Evolutionary conservation across 306 rosid genomes (phyloP), one percentile per base, ranked within the genome.

Genomic region (Corylus heterophylla): DNA sequence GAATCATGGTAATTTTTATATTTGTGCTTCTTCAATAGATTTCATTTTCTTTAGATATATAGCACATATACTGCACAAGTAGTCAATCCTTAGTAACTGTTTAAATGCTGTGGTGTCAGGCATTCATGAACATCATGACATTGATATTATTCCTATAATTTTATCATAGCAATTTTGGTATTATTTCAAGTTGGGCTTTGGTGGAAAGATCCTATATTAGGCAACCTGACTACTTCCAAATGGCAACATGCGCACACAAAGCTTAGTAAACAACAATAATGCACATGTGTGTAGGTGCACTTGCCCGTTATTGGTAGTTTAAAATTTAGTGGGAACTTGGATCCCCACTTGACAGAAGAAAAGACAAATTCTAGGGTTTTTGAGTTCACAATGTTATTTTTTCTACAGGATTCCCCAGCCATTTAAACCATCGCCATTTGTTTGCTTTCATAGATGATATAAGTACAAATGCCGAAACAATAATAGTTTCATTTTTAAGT

Each of bases 1-100:
- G 47, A 50, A 12, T 49, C 76, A 73, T 48, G 63, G 76, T 73
- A 52, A 73, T 27, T 49, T 73, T 52, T 45, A 20, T 42, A 20
- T 67, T 39, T 67, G 72, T 27, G 7, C 8, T 8, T 67, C 27
- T 67, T 18, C 72, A 67, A 8, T 67, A 45, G 71, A 7, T 0
- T 66, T 39, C 71, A 16, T 66, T 39, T 17, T 37, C 72, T 67
- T 66, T 9, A 31, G 18, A 39, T 14, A 39, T 67, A 8, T 39
- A 67, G 72, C 48, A 67, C 10, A 42, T 39, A 47, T 67, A 42
- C 29, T 67, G 29, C 50, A 18, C 27, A 37, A 67, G 29, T 42
- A 59, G 12, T 59, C 14, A 59, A 8, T 22, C 22, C 72, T 67
- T 67, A 67, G 14, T 67, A 64, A 67, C 71, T 67, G 49, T 39